These are phyloP conservation scores for Yarrowia phangngaensis DNA, from an alignment of 805 yeast species.

Conservation along the genomic window DNA sequence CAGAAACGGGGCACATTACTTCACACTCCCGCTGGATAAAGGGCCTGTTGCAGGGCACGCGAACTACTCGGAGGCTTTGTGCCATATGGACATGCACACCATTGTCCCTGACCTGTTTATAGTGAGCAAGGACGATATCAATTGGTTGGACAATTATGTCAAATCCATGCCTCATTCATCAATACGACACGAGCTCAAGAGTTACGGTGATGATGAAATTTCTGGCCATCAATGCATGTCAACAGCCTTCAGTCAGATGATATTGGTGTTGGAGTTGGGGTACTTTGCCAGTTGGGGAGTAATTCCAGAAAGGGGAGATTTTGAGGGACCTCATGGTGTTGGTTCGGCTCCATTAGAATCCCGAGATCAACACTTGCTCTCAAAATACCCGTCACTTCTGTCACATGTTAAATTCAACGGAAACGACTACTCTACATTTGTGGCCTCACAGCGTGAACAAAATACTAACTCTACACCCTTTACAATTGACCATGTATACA, in stretches of 20 bases:
- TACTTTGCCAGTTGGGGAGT: constrained; percentile 14
- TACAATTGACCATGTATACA: constrained; percentile 16
- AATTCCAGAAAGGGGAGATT: neutral
- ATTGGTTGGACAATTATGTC: neutral
- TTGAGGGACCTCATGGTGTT: too few species aligned
- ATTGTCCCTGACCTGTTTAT: constrained; percentile 1
- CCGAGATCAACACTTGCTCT: neutral
- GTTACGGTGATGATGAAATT: neutral
- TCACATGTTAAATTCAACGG: constrained; percentile 1
- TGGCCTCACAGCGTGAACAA: constrained; percentile 5
- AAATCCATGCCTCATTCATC: neutral
- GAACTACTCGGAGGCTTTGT: constrained; percentile 13
- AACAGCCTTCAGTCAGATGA: neutral
- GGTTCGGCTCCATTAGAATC: too few species aligned
- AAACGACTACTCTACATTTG: constrained; percentile 1
- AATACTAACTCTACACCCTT: neutral
- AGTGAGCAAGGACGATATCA: too few species aligned
- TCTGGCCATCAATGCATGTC: constrained; percentile 15
- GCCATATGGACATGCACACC: neutral
- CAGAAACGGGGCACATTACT: constrained; percentile 10
- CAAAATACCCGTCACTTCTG: constrained; percentile 1
- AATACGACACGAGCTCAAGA: neutral
- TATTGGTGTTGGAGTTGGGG: constrained; percentile 8
- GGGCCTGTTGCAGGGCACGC: constrained; percentile 16
- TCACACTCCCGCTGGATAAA: constrained; percentile 1